Percentiles rank a stretch among this genome's conserved stretches.
phyloP scores from a whole-genome alignment of 2,329 filamentous ascomycete species.

The Pseudopithomyces chartarum region DNA sequence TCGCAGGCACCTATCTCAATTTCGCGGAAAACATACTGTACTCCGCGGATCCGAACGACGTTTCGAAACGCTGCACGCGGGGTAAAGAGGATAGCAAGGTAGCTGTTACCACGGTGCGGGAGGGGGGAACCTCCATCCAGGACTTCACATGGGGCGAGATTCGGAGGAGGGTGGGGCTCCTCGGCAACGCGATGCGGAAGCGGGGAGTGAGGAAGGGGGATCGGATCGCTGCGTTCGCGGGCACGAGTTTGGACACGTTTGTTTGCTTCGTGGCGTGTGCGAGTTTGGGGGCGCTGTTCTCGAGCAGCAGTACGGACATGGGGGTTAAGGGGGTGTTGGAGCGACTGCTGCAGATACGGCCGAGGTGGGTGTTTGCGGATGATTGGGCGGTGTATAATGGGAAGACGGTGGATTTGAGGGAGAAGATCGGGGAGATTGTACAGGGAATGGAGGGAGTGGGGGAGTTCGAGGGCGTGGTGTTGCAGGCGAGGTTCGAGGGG shows the following conservation, averaged over 20 bases:
- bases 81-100: constrained; percentile 74
- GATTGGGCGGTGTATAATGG: constrained; percentile 81
- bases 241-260: constrained; percentile 76
- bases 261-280: constrained; percentile 71
- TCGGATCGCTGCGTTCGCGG: constrained; percentile 74
- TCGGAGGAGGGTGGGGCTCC: constrained; percentile 60
- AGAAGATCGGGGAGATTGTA: constrained; percentile 72
- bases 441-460: constrained; percentile 63
- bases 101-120: constrained; percentile 73
- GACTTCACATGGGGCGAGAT: constrained; percentile 72
- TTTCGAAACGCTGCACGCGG: constrained; percentile 54
- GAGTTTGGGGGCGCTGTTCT: constrained; percentile 76
- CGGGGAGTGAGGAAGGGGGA: constrained; percentile 73
- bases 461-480: constrained; percentile 68
- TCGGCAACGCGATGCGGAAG: constrained; percentile 70
- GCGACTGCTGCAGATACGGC: constrained; percentile 73
- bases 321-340: constrained; percentile 78
- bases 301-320: constrained; percentile 81
- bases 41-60: constrained; percentile 50
- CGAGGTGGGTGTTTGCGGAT: constrained; percentile 82
- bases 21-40: constrained; percentile 83
- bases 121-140: constrained; percentile 60
- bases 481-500: constrained; percentile 67
- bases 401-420: constrained; percentile 70
- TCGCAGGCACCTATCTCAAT: constrained; percentile 73